These are phyloP conservation scores for Murraya koenigii DNA, from an alignment of 345 rosid species.

Conservation along the genomic window DNA sequence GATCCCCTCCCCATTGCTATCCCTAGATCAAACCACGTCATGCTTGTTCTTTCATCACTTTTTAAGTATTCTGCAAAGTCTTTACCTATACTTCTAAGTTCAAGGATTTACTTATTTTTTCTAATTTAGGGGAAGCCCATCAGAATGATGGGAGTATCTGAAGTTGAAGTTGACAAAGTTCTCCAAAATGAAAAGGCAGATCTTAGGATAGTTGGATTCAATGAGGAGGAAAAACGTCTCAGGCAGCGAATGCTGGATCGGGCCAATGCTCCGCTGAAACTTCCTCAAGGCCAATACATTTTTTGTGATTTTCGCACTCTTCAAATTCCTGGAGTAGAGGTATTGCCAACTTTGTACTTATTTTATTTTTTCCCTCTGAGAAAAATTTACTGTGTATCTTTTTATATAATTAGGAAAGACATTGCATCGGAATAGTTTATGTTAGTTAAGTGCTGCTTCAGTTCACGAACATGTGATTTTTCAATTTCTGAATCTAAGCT, in stretches of 20 bases:
- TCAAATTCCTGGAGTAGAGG: conserved; percentile 78
- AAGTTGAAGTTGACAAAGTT: conserved; percentile 63
- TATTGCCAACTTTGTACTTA: conserved; percentile 14
- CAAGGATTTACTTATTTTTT: conserved; percentile 11
- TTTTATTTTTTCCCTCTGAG: background rate
- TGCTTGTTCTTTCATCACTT: background rate
- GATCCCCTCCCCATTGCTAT: no score
- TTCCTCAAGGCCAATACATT: conserved; percentile 73
- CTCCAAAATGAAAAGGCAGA: conserved; percentile 47
- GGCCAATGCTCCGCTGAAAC: conserved; percentile 39
- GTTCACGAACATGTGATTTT: background rate
- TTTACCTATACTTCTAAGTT: conserved; percentile 1
- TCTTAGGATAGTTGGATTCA: conserved; percentile 82
- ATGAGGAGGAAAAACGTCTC: conserved; percentile 81
- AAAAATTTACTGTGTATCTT: background rate
- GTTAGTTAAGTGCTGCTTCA: background rate
- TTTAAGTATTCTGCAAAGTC: background rate
- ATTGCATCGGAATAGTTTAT: background rate
- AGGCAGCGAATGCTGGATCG: conserved; percentile 40
- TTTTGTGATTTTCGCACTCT: conserved; percentile 82
- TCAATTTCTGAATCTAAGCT: background rate
- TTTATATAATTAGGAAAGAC: background rate
- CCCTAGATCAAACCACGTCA: background rate
- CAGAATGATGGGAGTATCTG: conserved; percentile 90
- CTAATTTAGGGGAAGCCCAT: conserved; percentile 59